A percentile compares a stretch with the other conserved stretches of the same genome.
phyloP scores from a whole-genome alignment of 1,284 basidiomycete species.

The Trichosporon asahii region DNA sequence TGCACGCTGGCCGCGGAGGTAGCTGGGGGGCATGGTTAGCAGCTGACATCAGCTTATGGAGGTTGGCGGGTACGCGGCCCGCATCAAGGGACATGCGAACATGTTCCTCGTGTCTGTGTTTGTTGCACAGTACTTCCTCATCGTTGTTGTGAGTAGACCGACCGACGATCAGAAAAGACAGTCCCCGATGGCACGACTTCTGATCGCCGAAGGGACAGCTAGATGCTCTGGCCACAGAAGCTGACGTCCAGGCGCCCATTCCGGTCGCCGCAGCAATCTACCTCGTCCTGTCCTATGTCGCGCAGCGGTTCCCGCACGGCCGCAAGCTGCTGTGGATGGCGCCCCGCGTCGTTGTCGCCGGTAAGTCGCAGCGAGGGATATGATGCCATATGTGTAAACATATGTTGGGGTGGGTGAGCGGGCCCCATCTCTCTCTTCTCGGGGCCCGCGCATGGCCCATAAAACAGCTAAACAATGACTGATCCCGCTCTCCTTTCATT shows the following conservation, averaged over 20 bases:
- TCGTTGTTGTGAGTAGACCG: slow-evolving; percentile 46
- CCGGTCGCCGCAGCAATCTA: slow-evolving; percentile 52
- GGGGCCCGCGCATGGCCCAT: background rate
- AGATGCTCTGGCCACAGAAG: background rate
- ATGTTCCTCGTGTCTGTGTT: slow-evolving; percentile 34
- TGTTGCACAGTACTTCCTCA: slow-evolving; percentile 51
- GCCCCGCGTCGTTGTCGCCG: slow-evolving; percentile 35
- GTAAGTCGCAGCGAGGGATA: slow-evolving; percentile 25
- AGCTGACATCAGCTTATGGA: slow-evolving; percentile 35
- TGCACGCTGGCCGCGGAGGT: too few species aligned
- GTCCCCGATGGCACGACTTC: too few species aligned
- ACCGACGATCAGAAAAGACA: background rate
- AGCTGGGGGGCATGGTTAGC: too few species aligned
- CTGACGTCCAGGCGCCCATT: slow-evolving; percentile 42
- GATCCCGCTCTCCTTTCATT: background rate
- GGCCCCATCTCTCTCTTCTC: slow-evolving; percentile 4
- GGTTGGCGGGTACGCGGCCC: slow-evolving; percentile 37
- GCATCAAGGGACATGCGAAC: slow-evolving; percentile 29
- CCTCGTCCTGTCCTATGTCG: slow-evolving; percentile 40
- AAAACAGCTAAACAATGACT: background rate
- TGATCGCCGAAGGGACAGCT: background rate
- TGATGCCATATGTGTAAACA: slow-evolving; percentile 10
- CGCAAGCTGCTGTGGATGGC: slow-evolving; percentile 33
- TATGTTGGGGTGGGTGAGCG: slow-evolving; percentile 7
- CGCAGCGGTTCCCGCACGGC: slow-evolving; percentile 30